Base-by-base conservation (phyloP, 2,329 filamentous ascomycete species). In the Fusarium sp. region DNA sequence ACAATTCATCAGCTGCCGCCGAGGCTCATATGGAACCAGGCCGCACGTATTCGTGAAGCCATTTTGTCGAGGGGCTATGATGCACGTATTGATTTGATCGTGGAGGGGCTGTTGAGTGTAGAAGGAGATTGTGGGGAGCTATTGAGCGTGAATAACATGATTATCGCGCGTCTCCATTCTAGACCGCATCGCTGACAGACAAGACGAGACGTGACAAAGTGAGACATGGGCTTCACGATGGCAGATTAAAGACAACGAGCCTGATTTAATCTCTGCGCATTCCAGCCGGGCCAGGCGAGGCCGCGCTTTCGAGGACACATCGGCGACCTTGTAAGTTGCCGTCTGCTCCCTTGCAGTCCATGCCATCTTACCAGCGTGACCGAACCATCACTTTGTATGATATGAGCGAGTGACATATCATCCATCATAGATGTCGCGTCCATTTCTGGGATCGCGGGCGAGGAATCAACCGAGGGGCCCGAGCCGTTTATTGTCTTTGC, bases 311-410 rank as follows among this genome's bases (percentile, higher is more conserved):
- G 41, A 57, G 54, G 49, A 45, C 64, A 64, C 53, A 38, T 45
- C 35, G 30, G 26, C 40, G 50, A 45, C 38, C 56, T 53, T 71
- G 68, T 49, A 53, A 64, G 64, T 49, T 32, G 64, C 26, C 38
- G n/a, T 64, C 15, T 32, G 27, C 64, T 49, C 68, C 69, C 69
- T 71, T 71, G 69, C 69, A 71, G 50, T 42, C 48, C 48, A 46
- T 45, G 52, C 44, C 60, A 35, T 50, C 48, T 40, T 20, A 63
- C 48, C 56, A 53, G 49, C 63, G 44, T 52, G 46, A 64, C 64
- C 40, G 32, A 33, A 38, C 40, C 58, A 65, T 50, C 45, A 55
- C 50, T 20, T 54, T 49, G 20, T 58, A 18, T 26, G 57, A 46
- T 46, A 42, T 26, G 23, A 54, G 44, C 20, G 37, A 44, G 44